Evolutionary conservation across 1,284 basidiomycete species (phyloP).

Genomic region (Retiboletus flavoniger): DNA sequence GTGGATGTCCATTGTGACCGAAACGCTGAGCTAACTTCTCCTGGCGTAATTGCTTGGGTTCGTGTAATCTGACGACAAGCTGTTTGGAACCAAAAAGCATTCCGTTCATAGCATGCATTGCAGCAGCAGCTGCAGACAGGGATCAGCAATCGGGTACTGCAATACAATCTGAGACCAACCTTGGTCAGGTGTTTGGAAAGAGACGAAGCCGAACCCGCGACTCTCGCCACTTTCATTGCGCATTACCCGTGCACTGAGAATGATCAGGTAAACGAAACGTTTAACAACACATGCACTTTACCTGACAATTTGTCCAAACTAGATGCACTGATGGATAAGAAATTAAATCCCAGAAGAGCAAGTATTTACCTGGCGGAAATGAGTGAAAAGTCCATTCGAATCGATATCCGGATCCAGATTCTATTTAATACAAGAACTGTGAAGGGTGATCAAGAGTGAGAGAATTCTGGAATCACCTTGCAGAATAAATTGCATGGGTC

Average conservation of each 20-base stretch:
- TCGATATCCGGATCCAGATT: slow-evolving; percentile 84
- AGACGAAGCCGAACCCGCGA: slow-evolving; percentile 95
- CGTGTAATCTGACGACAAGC: slow-evolving; percentile 83
- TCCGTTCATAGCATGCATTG: slow-evolving; percentile 81
- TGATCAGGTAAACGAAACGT: slow-evolving; percentile 5
- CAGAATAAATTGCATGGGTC: slow-evolving; percentile 92
- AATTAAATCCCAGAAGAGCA: slow-evolving; percentile 7
- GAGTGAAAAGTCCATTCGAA: slow-evolving; percentile 76
- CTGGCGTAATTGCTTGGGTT: slow-evolving; percentile 85
- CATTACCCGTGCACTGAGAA: slow-evolving; percentile 85
- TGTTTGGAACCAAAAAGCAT: slow-evolving; percentile 67
- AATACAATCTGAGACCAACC: slow-evolving; percentile 44
- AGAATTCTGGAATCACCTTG: slow-evolving; percentile 52
- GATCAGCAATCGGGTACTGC: background rate
- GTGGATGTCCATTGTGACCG: slow-evolving; percentile 70
- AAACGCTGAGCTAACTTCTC: slow-evolving; percentile 84
- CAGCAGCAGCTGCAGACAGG: slow-evolving; percentile 53
- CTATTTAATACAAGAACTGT: slow-evolving; percentile 40
- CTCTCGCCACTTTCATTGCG: slow-evolving; percentile 81
- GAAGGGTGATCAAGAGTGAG: slow-evolving; percentile 4
- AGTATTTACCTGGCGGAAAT: slow-evolving; percentile 71
- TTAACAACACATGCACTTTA: slow-evolving; percentile 34
- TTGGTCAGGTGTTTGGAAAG: slow-evolving; percentile 80
- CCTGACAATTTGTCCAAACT: slow-evolving; percentile 88
- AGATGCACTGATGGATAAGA: slow-evolving; percentile 16